Conservation (phyloP, 345 rosid species). For the Acer campestre region DNA sequence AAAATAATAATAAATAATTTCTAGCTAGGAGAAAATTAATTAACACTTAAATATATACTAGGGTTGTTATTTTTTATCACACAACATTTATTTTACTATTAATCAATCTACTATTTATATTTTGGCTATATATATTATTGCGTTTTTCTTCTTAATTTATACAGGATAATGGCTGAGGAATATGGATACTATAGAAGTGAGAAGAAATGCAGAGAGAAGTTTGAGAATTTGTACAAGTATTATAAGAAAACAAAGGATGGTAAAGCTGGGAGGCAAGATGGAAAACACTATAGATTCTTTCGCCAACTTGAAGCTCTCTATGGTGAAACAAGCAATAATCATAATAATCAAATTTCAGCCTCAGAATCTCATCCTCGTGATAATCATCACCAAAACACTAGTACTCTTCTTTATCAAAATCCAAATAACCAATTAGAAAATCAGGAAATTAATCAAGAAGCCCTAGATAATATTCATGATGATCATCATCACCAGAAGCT, state of each 20-base stretch:
- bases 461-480: slow-evolving; percentile 8
- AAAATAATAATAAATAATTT: no score
- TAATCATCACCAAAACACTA: neutral
- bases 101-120: no score
- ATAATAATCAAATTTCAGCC: slow-evolving; percentile 9
- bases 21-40: no score
- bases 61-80: no score
- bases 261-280: slow-evolving; percentile 61
- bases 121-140: neutral
- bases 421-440: neutral
- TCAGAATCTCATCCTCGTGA: slow-evolving; percentile 25
- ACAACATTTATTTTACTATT: no score
- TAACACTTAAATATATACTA: no score
- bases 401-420: slow-evolving; percentile 16
- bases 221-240: slow-evolving; percentile 66
- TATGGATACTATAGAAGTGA: slow-evolving; percentile 59
- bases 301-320: slow-evolving; percentile 64
- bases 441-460: slow-evolving; percentile 28
- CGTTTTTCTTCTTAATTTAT: neutral
- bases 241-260: slow-evolving; percentile 71
- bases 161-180: slow-evolving; percentile 58
- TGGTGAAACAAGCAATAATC: slow-evolving; percentile 34
- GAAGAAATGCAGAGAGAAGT: slow-evolving; percentile 66
- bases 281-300: slow-evolving; percentile 61
- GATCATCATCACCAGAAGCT: slow-evolving; percentile 15